Conservation (phyloP, 2,329 filamentous ascomycete species). For the Fusarium udum region DNA sequence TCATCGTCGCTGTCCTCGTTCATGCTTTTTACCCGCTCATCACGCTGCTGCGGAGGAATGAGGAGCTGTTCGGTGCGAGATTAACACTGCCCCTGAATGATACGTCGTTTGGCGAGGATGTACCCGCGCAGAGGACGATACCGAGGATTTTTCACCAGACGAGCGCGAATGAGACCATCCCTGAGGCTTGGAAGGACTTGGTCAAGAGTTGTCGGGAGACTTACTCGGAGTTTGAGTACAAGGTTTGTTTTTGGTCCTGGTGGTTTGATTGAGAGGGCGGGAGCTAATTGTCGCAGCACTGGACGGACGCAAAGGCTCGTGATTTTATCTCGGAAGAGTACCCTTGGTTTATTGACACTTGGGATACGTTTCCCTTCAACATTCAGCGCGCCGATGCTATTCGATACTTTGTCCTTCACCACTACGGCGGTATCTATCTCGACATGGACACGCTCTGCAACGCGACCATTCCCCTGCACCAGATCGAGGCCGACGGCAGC, state of each 20-base stretch:
- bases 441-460: conserved; percentile 57
- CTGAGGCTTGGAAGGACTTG: conserved; percentile 70
- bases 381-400: conserved; percentile 79
- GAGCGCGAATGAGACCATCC: conserved; percentile 75
- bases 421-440: conserved; percentile 79
- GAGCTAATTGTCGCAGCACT: conserved; percentile 60
- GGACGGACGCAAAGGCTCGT: conserved; percentile 74
- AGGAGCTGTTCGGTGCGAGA: conserved; percentile 45
- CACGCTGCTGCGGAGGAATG: conserved; percentile 66
- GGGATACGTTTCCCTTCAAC: conserved; percentile 73
- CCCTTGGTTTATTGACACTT: conserved; percentile 76
- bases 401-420: conserved; percentile 76
- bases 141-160: conserved; percentile 83
- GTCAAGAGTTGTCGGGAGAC: conserved; percentile 73
- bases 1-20: conserved; percentile 71
- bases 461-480: conserved; percentile 41
- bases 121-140: conserved; percentile 73
- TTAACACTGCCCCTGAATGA: conserved; percentile 61
- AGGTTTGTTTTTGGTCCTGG: conserved; percentile 54
- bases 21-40: conserved; percentile 77
- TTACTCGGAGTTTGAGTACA: conserved; percentile 79
- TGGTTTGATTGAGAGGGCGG: not conserved
- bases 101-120: conserved; percentile 60
- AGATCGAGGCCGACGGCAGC: conserved; percentile 39
- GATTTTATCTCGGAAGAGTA: conserved; percentile 76